A percentile compares a stretch with the other conserved stretches of the same genome.
Conservation (phyloP, 2,329 filamentous ascomycete species). For the Fulvia fulva region DNA sequence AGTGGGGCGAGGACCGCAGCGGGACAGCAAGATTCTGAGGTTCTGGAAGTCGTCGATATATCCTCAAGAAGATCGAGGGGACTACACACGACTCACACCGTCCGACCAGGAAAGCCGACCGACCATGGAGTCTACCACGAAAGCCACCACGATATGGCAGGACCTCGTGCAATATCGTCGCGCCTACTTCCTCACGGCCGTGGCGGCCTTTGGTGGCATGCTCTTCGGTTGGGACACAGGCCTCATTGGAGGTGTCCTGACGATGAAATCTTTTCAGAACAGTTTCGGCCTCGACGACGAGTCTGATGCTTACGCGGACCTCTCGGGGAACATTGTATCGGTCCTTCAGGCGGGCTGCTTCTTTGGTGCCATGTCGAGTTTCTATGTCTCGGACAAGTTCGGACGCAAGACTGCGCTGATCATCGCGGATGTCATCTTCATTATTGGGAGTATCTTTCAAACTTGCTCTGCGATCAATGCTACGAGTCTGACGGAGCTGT, state of each 20-base stretch:
- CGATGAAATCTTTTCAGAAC: slow-evolving; percentile 42
- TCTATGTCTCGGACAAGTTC: slow-evolving; percentile 41
- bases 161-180: slow-evolving; percentile 40
- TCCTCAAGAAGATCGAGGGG: not conserved
- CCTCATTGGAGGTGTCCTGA: slow-evolving; percentile 37
- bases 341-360: slow-evolving; percentile 45
- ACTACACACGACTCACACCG: not conserved
- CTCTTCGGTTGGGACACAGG: slow-evolving; percentile 29
- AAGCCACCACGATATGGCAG: slow-evolving; percentile 30
- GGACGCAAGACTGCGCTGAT: slow-evolving; percentile 42
- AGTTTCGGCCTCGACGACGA: slow-evolving; percentile 37
- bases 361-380: slow-evolving; percentile 41
- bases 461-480: slow-evolving; percentile 34
- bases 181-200: slow-evolving; percentile 39
- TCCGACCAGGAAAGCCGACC: not conserved
- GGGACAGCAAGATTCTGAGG: not conserved
- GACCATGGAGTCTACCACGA: slow-evolving; percentile 14
- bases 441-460: slow-evolving; percentile 41
- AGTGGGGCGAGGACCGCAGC: slow-evolving; percentile 7
- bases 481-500: slow-evolving; percentile 37
- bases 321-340: slow-evolving; percentile 44
- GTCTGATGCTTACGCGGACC: slow-evolving; percentile 34
- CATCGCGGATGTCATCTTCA: slow-evolving; percentile 41
- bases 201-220: slow-evolving; percentile 44
- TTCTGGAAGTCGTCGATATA: not conserved